These are phyloP conservation scores for Rutstroemia sp. DNA, from an alignment of 2,329 filamentous ascomycete species.

Conservation along the genomic window DNA sequence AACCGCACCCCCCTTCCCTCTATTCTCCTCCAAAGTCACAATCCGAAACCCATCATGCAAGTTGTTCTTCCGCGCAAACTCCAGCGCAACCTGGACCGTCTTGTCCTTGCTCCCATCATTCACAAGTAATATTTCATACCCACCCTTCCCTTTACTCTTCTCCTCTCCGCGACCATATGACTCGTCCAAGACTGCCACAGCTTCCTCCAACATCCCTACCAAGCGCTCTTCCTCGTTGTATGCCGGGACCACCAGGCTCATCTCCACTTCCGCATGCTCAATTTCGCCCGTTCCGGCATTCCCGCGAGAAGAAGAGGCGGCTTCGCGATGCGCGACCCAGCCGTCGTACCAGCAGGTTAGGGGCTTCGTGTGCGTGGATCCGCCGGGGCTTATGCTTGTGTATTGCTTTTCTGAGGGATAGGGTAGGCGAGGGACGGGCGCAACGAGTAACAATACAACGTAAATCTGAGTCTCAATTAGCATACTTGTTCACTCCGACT, in stretches of 20 bases:
- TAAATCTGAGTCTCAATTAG: slow-evolving; percentile 45
- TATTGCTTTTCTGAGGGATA: slow-evolving; percentile 78
- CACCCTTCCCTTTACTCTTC: slow-evolving; percentile 35
- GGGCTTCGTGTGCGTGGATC: slow-evolving; percentile 45
- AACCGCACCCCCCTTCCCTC: slow-evolving; percentile 91
- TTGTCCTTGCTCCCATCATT: slow-evolving; percentile 82
- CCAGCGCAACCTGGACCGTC: slow-evolving; percentile 72
- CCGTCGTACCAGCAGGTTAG: slow-evolving; percentile 85
- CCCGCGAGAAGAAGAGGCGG: slow-evolving; percentile 31
- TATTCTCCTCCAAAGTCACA: slow-evolving; percentile 69
- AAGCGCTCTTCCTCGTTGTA: slow-evolving; percentile 90
- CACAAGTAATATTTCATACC: slow-evolving; percentile 90
- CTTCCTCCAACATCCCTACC: slow-evolving; percentile 79
- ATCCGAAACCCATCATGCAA: slow-evolving; percentile 76
- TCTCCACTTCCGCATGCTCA: slow-evolving; percentile 69
- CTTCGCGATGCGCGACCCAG: slow-evolving; percentile 55
- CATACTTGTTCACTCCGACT: too few relatives aligned
- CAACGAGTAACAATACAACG: slow-evolving; percentile 62
- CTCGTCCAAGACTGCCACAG: slow-evolving; percentile 74
- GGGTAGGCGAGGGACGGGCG: slow-evolving; percentile 70
- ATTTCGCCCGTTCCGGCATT: slow-evolving; percentile 43
- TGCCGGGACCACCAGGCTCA: slow-evolving; percentile 89
- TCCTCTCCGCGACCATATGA: slow-evolving; percentile 53
- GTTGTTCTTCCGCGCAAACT: slow-evolving; percentile 67
- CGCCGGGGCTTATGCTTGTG: slow-evolving; percentile 63